A percentile compares a stretch with the other conserved stretches of the same genome.
These are phyloP conservation scores for Stephanodiscus minutulus DNA, from an alignment of 108 stramenopile species.

Conservation along the genomic window DNA sequence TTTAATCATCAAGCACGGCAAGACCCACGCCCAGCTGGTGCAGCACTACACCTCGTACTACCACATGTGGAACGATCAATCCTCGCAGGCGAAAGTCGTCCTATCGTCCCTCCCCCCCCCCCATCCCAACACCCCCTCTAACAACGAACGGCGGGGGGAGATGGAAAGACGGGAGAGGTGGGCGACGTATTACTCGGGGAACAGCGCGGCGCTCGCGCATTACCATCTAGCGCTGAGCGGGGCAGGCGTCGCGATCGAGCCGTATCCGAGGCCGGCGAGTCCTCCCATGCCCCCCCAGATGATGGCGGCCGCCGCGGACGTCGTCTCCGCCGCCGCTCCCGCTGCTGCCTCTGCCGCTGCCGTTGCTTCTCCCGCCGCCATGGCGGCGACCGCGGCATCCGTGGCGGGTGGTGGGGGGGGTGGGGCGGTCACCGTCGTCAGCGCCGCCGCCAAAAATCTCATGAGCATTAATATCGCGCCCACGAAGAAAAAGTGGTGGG, in stretches of 20 bases:
- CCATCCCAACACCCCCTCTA: neutral
- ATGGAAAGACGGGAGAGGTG: slow-evolving; percentile 36
- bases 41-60: slow-evolving; percentile 59
- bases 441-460: neutral
- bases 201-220: slow-evolving; percentile 66
- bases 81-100: slow-evolving; percentile 22
- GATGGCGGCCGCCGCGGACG: neutral
- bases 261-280: slow-evolving; percentile 43
- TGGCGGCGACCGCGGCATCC: neutral
- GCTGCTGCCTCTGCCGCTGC: neutral
- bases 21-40: slow-evolving; percentile 40
- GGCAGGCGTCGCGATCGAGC: slow-evolving; percentile 36
- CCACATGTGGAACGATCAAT: slow-evolving; percentile 55
- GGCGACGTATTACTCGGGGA: slow-evolving; percentile 65
- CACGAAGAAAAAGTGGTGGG: neutral
- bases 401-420: no score
- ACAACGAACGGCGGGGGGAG: slow-evolving; percentile 30
- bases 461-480: neutral
- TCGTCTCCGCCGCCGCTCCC: neutral
- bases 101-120: slow-evolving; percentile 3
- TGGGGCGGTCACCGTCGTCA: neutral
- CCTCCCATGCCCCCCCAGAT: slow-evolving; percentile 58
- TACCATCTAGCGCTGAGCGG: slow-evolving; percentile 48
- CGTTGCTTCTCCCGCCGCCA: neutral
- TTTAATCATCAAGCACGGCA: slow-evolving; percentile 28